These are phyloP conservation scores for Ceratocystis cubensis DNA, from an alignment of 2,329 filamentous ascomycete genomes.

Conservation along the genomic window DNA sequence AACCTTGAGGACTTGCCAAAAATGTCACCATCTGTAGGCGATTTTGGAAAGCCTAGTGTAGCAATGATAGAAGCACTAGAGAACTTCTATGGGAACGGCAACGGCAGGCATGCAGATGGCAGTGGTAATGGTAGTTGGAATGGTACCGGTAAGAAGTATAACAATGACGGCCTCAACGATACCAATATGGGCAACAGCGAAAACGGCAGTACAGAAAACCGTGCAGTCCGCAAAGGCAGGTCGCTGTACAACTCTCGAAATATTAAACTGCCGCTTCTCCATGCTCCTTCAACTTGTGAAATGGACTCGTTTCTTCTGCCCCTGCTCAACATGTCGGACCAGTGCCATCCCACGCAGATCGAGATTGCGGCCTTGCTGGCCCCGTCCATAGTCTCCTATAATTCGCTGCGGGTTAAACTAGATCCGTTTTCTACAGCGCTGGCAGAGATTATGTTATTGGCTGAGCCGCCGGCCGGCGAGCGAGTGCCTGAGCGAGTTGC, in stretches of 20 bases:
- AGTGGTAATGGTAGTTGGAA: slow-evolving; percentile 3
- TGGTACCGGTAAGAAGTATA: background rate
- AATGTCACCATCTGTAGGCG: slow-evolving; percentile 10
- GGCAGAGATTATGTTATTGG: slow-evolving; percentile 73
- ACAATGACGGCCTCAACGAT: slow-evolving; percentile 3
- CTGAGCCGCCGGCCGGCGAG: slow-evolving; percentile 50
- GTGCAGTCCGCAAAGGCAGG: background rate
- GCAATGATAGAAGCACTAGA: slow-evolving; percentile 17
- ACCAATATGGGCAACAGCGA: background rate
- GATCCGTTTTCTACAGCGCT: slow-evolving; percentile 63
- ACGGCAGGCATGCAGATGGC: background rate
- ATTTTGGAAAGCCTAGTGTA: slow-evolving; percentile 16
- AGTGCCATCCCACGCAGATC: slow-evolving; percentile 12
- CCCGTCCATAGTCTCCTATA: slow-evolving; percentile 8
- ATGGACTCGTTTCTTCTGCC: slow-evolving; percentile 19
- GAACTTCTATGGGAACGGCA: slow-evolving; percentile 8
- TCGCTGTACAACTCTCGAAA: background rate
- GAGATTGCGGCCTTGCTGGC: slow-evolving; percentile 18
- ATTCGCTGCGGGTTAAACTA: slow-evolving; percentile 10
- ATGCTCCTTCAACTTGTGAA: slow-evolving; percentile 14
- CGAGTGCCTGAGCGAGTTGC: slow-evolving; percentile 72
- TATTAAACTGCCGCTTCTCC: slow-evolving; percentile 14
- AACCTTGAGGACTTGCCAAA: slow-evolving; percentile 8
- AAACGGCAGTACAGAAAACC: slow-evolving; percentile 7
- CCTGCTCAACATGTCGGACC: slow-evolving; percentile 10